Conservation (phyloP, 202 grass and related monocot species). For the Zoysia matrella region DNA sequence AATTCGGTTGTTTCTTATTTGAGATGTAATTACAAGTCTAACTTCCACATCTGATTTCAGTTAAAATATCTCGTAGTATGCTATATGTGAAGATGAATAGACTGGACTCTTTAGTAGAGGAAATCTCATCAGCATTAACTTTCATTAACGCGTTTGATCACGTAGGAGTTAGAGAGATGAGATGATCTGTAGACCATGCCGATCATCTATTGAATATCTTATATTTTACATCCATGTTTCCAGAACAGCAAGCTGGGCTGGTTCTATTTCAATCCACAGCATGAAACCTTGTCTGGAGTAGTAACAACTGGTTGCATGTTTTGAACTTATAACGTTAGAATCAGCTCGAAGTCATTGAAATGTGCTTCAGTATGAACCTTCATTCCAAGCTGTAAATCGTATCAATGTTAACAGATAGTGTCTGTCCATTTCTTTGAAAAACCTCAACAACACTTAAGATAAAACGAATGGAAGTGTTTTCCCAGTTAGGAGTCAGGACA, state of each 20-base stretch:
- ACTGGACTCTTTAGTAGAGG: background rate
- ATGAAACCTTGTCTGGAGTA: background rate
- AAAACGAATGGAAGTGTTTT: slow-evolving; percentile 5
- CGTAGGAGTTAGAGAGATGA: background rate
- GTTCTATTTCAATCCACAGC: background rate
- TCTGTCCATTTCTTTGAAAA: slow-evolving; percentile 8
- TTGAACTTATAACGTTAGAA: background rate
- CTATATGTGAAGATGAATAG: background rate
- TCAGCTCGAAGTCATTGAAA: background rate
- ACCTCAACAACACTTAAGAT: background rate
- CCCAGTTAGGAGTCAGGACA: background rate
- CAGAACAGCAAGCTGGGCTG: slow-evolving; percentile 9
- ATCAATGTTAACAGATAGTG: background rate
- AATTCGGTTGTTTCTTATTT: background rate
- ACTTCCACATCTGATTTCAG: background rate
- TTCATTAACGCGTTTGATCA: slow-evolving; percentile 1
- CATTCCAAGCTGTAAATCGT: slow-evolving; percentile 13
- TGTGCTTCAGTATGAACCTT: background rate
- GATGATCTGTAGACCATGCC: background rate
- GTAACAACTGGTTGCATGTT: background rate
- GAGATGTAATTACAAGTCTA: background rate
- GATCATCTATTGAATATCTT: background rate
- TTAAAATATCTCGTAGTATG: background rate
- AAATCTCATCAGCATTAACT: background rate
- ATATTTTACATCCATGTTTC: background rate